phyloP scores from a whole-genome alignment of 176 grass and related monocot species.

The Dendrocalamus sinicus region DNA sequence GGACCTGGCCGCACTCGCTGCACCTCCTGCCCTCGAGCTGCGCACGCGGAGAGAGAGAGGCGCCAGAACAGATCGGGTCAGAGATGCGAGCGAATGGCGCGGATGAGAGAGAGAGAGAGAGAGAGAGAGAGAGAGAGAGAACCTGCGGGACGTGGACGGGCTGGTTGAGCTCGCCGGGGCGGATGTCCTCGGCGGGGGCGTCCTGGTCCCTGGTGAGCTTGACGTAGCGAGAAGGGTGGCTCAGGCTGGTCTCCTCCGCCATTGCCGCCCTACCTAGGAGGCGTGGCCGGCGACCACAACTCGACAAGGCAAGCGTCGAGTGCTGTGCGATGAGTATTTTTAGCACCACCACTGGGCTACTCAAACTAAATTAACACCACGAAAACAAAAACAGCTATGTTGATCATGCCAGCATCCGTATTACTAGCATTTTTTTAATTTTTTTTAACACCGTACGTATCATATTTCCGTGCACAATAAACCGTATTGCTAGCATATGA shows the following conservation, averaged over 20 bases:
- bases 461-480: too few species aligned
- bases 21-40: conserved; percentile 77
- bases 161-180: conserved; percentile 91
- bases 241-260: conserved; percentile 56
- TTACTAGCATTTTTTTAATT: too few species aligned
- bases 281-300: background rate
- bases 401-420: too few species aligned
- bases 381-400: too few species aligned
- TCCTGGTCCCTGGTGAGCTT: conserved; percentile 96
- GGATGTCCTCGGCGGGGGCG: conserved; percentile 76
- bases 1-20: conserved; percentile 71
- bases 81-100: background rate
- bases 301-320: background rate
- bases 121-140: background rate
- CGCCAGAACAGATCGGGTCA: conserved; percentile 7
- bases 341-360: too few species aligned
- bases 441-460: too few species aligned
- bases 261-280: conserved; percentile 17
- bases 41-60: background rate
- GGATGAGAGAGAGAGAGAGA: background rate
- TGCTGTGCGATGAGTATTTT: too few species aligned
- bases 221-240: conserved; percentile 75
- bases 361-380: too few species aligned
- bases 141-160: conserved; percentile 86
- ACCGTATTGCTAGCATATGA: too few species aligned